A percentile compares a stretch with the other conserved stretches of the same genome.
Conservation (phyloP, 2,329 filamentous ascomycete genomes). For the Curvularia lunata region DNA sequence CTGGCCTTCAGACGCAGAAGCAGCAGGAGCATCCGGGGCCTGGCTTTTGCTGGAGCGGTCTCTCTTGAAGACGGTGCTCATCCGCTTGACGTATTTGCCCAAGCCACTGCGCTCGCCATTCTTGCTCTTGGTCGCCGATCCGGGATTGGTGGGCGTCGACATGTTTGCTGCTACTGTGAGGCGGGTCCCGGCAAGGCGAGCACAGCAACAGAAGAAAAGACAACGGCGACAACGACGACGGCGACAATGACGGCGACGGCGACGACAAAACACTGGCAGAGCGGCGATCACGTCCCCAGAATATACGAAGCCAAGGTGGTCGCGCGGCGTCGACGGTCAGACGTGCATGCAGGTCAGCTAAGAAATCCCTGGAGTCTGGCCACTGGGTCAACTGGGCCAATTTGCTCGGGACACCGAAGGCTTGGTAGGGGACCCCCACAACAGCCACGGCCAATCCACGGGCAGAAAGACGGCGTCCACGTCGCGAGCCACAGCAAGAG, state of each 20-base stretch:
- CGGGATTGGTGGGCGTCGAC: slow-evolving; percentile 33
- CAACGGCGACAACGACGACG: no score
- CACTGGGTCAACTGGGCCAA: slow-evolving; percentile 31
- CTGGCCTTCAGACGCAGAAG: slow-evolving; percentile 4
- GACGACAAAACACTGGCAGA: background rate
- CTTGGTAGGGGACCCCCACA: slow-evolving; percentile 10
- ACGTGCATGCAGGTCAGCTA: slow-evolving; percentile 33
- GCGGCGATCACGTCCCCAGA: slow-evolving; percentile 5
- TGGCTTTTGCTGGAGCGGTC: slow-evolving; percentile 36
- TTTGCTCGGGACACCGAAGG: slow-evolving; percentile 33
- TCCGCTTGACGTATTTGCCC: slow-evolving; percentile 50
- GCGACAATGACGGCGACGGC: background rate
- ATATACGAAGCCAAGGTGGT: slow-evolving; percentile 10
- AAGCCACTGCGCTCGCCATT: slow-evolving; percentile 40
- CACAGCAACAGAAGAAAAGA: background rate
- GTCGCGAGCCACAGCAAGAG: background rate
- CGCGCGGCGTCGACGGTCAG: slow-evolving; percentile 21
- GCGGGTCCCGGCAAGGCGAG: background rate
- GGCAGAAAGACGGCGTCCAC: slow-evolving; percentile 27
- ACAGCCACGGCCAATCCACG: slow-evolving; percentile 5
- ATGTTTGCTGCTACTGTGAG: slow-evolving; percentile 24
- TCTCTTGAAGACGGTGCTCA: slow-evolving; percentile 49
- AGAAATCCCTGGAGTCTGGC: slow-evolving; percentile 30
- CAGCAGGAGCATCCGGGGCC: slow-evolving; percentile 19
- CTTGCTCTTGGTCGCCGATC: slow-evolving; percentile 26